Conservation (phyloP, 768 basidiomycete genomes). For the Mycena galopus region DNA sequence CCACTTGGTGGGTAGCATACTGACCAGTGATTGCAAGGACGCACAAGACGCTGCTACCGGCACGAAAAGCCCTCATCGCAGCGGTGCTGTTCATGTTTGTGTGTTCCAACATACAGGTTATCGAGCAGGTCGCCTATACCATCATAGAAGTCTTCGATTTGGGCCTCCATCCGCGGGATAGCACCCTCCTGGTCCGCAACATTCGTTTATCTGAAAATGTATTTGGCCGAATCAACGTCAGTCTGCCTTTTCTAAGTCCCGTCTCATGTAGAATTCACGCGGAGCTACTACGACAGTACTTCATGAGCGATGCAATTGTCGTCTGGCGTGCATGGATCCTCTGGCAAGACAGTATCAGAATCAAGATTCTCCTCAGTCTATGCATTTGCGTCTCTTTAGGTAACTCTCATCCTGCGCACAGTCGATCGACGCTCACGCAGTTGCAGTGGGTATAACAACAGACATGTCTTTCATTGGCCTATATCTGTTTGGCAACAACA, state of each 20-base stretch:
- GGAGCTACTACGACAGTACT: constrained; percentile 11
- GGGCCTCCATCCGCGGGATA: constrained; percentile 8
- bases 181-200: constrained; percentile 9
- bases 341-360: constrained; percentile 24
- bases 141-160: constrained; percentile 1
- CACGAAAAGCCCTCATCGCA: constrained; percentile 7
- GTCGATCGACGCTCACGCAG: not conserved
- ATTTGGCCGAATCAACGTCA: not conserved
- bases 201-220: constrained; percentile 20
- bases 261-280: not conserved
- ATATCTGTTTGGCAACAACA: constrained; percentile 6
- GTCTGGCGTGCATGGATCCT: constrained; percentile 41
- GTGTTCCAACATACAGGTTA: constrained; percentile 23
- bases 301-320: constrained; percentile 39
- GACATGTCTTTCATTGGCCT: constrained; percentile 17
- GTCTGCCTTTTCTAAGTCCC: not conserved
- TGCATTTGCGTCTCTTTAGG: constrained; percentile 31
- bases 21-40: not conserved
- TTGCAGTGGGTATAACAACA: constrained; percentile 1
- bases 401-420: constrained; percentile 5
- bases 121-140: constrained; percentile 23
- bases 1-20: not conserved
- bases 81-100: constrained; percentile 25
- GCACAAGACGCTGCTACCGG: not conserved
- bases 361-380: constrained; percentile 27